Conservation (phyloP, 202 grass and related monocot species). For the Tripidium arundinaceum region DNA sequence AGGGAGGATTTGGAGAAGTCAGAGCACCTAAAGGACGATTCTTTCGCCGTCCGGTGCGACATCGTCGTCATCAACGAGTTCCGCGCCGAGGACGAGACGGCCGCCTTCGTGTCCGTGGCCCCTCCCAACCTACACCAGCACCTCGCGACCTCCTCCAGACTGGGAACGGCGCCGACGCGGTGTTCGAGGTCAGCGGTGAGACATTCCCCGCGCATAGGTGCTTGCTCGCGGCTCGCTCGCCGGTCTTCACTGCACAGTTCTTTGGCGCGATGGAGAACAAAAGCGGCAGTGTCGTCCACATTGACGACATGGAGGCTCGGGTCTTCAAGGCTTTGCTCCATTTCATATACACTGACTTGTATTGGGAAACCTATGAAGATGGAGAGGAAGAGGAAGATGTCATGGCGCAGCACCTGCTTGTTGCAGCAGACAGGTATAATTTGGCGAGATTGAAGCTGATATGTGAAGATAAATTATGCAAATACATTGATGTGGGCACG, state of each 20-base stretch:
- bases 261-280: not conserved
- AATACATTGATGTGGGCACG: not conserved
- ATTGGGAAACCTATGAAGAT: too few relatives aligned
- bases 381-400: not conserved
- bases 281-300: not conserved
- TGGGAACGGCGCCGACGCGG: not conserved
- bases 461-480: not conserved
- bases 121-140: not conserved
- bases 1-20: not conserved
- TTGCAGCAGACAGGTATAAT: not conserved
- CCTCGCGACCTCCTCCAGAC: not conserved
- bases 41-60: not conserved
- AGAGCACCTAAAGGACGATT: not conserved
- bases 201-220: not conserved
- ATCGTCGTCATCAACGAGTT: not conserved
- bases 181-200: not conserved
- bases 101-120: not conserved
- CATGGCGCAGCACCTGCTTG: slow-evolving; percentile 8
- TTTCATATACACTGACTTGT: not conserved
- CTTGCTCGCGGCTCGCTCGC: not conserved
- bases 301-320: not conserved
- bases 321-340: not conserved
- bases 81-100: not conserved
- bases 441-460: not conserved
- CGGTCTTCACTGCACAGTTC: not conserved